These are phyloP conservation scores for Debaryomyces castellii DNA, from an alignment of 805 yeast genomes.

Conservation along the genomic window DNA sequence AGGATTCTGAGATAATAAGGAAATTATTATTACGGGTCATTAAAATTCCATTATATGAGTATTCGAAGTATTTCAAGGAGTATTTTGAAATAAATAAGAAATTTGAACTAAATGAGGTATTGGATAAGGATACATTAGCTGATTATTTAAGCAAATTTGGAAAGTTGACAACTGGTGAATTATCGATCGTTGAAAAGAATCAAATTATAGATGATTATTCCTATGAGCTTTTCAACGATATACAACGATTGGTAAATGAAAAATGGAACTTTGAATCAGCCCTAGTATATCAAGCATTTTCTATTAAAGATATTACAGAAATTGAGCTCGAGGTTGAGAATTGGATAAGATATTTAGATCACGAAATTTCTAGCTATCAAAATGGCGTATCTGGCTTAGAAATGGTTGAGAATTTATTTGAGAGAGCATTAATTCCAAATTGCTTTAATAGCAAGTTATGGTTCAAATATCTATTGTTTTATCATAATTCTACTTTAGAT, in stretches of 20 bases:
- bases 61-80: conserved; percentile 68
- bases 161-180: conserved; percentile 18
- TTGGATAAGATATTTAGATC: conserved; percentile 67
- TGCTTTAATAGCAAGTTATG: conserved; percentile 63
- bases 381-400: conserved; percentile 5
- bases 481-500: conserved; percentile 27
- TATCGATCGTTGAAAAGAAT: conserved; percentile 38
- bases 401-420: conserved; percentile 54
- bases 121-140: conserved; percentile 14
- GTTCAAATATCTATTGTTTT: conserved; percentile 63
- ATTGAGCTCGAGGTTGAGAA: conserved; percentile 42
- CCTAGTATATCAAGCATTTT: conserved; percentile 58
- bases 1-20: conserved; percentile 35
- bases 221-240: conserved; percentile 39
- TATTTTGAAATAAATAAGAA: conserved; percentile 38
- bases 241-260: conserved; percentile 52
- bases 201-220: conserved; percentile 45
- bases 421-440: conserved; percentile 70
- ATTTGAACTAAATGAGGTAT: conserved; percentile 28
- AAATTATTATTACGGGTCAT: conserved; percentile 46
- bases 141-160: conserved; percentile 22
- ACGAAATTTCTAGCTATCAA: conserved; percentile 39
- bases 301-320: conserved; percentile 32
- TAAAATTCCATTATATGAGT: conserved; percentile 78
- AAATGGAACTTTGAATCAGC: conserved; percentile 75